A percentile compares a stretch with the other conserved stretches of the same genome.
Conservation (phyloP, 1,284 basidiomycete genomes). For the Boletus semigastroideus region DNA sequence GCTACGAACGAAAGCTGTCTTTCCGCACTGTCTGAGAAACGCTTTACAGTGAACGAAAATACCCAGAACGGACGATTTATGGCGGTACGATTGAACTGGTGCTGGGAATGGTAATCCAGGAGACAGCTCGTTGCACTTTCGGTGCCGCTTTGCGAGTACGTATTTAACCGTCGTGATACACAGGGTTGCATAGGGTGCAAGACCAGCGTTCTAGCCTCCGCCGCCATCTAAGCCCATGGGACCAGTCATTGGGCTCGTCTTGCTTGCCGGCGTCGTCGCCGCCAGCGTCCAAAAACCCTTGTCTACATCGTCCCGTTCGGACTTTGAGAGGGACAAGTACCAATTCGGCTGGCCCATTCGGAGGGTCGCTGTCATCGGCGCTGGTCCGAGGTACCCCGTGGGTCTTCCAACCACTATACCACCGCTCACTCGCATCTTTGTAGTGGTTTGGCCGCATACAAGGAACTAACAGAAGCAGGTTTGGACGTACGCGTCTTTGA, state of each 20-base stretch:
- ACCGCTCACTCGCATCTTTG: background rate
- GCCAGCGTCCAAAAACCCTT: conserved; percentile 9
- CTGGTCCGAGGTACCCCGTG: conserved; percentile 13
- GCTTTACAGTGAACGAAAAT: too few species aligned
- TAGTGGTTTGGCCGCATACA: conserved; percentile 13
- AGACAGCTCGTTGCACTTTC: too few species aligned
- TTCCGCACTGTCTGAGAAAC: too few species aligned
- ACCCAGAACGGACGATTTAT: too few species aligned
- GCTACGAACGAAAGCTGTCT: too few species aligned
- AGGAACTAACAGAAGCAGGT: conserved; percentile 15
- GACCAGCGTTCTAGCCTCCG: too few species aligned
- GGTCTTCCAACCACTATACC: background rate
- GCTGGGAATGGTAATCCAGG: too few species aligned
- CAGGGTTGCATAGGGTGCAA: too few species aligned
- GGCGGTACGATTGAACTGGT: too few species aligned
- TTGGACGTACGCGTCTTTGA: conserved; percentile 19
- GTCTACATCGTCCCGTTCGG: background rate
- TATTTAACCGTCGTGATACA: too few species aligned
- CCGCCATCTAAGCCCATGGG: background rate
- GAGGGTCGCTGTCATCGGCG: conserved; percentile 17
- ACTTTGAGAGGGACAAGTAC: background rate
- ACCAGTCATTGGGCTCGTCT: background rate
- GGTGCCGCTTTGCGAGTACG: too few species aligned
- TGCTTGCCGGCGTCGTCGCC: background rate
- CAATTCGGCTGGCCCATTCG: conserved; percentile 16